Evolutionary conservation across 495 filamentous ascomycete species (phyloP), one percentile per base, ranked within the genome.

Genomic region (Bacidia rubella): DNA sequence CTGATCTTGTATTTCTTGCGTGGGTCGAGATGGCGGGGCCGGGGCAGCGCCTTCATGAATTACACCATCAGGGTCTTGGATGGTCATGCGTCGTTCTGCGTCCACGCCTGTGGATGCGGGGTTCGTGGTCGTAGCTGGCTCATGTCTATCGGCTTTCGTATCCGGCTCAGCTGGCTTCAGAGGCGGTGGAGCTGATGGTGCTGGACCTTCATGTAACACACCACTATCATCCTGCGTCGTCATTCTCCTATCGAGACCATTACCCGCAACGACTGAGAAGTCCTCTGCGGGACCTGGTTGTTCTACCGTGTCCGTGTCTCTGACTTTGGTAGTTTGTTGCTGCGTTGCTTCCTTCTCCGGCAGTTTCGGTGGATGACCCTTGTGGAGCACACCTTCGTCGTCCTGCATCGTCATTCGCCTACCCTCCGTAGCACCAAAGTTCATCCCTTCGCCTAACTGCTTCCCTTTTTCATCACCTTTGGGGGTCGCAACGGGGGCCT

Each of bases 61-160:
- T 29, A 58, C 56, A 1, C 56, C 56, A 23, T 44, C 49, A 7
- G 32, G 22, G 20, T 57, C 55, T 35, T 57, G 49, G 3, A 57
- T 11, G 24, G 55, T 57, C 24, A 44, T 38, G 11, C 51, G 21
- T 0, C 55, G 40, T 10, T 19, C 42, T 2, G 46, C 54, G 32
- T n/a, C 32, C 10, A 39, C n/a, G 32, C 32, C n/a, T 39, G 9
- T 39, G 10, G 19, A 23, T n/a, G 32, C 9, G 32, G 9, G 10
- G 32, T 44, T 5, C 5, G 12, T 44, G 41, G 41, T 22, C 5
- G 5, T 44, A 9, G 41, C 41, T n/a, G 5, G 17, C 19, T 44
- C 41, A 17, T 22, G 9, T 9, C 41, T 44, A n/a, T 44, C 5
- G 41, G 15, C 9, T 9, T n/a, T 39, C 32, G 32, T 9, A 39